These are phyloP conservation scores for Hypoxylon lenormandii DNA, from an alignment of 495 filamentous ascomycete genomes.

Conservation along the genomic window DNA sequence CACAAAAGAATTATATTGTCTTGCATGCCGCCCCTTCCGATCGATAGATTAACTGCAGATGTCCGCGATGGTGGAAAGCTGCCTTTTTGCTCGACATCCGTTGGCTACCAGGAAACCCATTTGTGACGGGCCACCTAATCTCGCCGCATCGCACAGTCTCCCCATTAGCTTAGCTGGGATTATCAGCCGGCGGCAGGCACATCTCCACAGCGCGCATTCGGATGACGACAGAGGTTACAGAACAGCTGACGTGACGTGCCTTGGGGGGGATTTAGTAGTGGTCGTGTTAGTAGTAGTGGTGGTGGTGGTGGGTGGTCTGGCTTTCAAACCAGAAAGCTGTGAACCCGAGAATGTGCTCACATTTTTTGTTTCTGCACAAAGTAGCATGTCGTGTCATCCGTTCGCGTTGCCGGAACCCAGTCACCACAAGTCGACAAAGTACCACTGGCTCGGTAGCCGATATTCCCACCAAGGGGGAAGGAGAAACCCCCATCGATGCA, in stretches of 20 bases:
- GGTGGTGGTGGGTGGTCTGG: slow-evolving; percentile 33
- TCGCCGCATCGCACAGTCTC: slow-evolving; percentile 46
- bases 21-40: slow-evolving; percentile 45
- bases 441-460: slow-evolving; percentile 35
- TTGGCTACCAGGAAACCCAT: slow-evolving; percentile 43
- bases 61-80: slow-evolving; percentile 36
- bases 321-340: slow-evolving; percentile 31
- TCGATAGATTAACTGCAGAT: slow-evolving; percentile 50
- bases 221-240: slow-evolving; percentile 47
- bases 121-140: slow-evolving; percentile 46
- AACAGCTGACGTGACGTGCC: slow-evolving; percentile 44
- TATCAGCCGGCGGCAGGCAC: slow-evolving; percentile 17
- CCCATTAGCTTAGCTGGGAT: slow-evolving; percentile 30
- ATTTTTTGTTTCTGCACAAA: slow-evolving; percentile 20
- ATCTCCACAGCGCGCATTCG: slow-evolving; percentile 23
- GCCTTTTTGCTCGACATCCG: slow-evolving; percentile 37
- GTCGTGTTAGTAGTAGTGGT: too few species aligned
- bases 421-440: slow-evolving; percentile 33
- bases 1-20: slow-evolving; percentile 37
- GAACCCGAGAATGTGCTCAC: slow-evolving; percentile 48
- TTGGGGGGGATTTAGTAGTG: too few species aligned
- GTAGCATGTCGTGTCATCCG: slow-evolving; percentile 35
- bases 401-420: slow-evolving; percentile 33
- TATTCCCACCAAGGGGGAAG: slow-evolving; percentile 11
- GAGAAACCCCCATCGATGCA: slow-evolving; percentile 18